These are phyloP conservation scores for Annulohypoxylon bovei DNA, from an alignment of 495 filamentous ascomycete species.

Conservation along the genomic window DNA sequence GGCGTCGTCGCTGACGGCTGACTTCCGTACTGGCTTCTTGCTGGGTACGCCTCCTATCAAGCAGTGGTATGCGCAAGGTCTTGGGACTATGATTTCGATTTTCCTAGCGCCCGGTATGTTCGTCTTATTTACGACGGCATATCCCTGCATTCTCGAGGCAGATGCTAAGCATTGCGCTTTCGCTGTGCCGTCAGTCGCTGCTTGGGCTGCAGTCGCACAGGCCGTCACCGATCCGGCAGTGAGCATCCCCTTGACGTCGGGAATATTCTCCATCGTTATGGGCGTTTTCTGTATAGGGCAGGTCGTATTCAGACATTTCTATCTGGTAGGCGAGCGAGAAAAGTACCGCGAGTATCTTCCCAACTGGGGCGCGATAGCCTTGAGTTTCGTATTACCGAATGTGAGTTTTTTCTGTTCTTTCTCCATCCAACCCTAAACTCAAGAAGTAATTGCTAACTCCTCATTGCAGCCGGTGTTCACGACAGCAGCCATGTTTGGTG, in stretches of 20 bases:
- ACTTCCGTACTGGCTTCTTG: conserved; percentile 72
- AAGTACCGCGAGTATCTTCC: conserved; percentile 69
- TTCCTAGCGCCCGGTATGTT: conserved; percentile 72
- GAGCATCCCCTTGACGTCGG: conserved; percentile 64
- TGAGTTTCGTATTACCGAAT: conserved; percentile 70
- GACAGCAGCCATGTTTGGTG: conserved; percentile 67
- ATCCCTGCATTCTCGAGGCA: conserved; percentile 69
- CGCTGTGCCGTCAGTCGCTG: conserved; percentile 67
- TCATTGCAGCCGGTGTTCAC: conserved; percentile 58
- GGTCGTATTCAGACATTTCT: conserved; percentile 68
- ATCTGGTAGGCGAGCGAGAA: conserved; percentile 61
- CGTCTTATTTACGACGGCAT: conserved; percentile 70
- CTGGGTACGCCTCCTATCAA: conserved; percentile 68
- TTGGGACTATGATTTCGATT: conserved; percentile 68
- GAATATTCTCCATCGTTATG: conserved; percentile 67
- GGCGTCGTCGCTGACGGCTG: conserved; percentile 59
- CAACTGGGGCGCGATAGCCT: conserved; percentile 73
- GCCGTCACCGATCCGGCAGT: conserved; percentile 70
- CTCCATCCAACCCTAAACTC: background rate
- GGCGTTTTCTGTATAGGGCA: conserved; percentile 59
- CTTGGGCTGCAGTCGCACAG: conserved; percentile 71
- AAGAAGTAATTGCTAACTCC: background rate
- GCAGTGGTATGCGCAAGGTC: conserved; percentile 71
- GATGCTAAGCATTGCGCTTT: conserved; percentile 61
- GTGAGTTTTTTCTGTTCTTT: background rate